A percentile compares a stretch with the other conserved stretches of the same genome.
phyloP scores from a whole-genome alignment of 805 yeast genomes.

The Yarrowia sp. region DNA sequence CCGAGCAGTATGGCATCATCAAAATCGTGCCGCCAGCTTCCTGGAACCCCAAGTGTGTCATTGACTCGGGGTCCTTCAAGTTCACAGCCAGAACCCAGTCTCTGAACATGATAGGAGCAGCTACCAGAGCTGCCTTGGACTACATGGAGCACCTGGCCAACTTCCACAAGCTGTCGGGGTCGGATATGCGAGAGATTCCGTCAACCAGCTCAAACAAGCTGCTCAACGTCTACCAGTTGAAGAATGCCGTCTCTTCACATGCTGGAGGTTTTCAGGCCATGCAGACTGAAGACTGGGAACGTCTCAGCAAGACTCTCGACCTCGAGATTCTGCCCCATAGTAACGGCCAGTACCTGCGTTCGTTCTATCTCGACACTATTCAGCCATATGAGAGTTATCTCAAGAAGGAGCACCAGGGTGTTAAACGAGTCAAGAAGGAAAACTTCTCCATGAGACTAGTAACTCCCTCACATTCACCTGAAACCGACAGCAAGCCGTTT shows the following conservation, averaged over 20 bases:
- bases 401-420: background rate
- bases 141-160: conserved; percentile 39
- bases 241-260: conserved; percentile 34
- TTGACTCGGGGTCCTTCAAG: conserved; percentile 39
- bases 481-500: background rate
- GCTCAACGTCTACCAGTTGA: conserved; percentile 38
- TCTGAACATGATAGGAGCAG: conserved; percentile 40
- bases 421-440: conserved; percentile 1
- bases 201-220: conserved; percentile 32
- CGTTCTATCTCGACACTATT: conserved; percentile 19
- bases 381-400: conserved; percentile 37
- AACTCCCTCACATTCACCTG: conserved; percentile 16
- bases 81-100: conserved; percentile 41
- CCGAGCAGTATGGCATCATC: conserved; percentile 66
- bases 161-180: conserved; percentile 37
- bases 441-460: conserved; percentile 16
- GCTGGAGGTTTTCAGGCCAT: conserved; percentile 30
- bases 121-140: conserved; percentile 38
- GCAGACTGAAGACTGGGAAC: conserved; percentile 13
- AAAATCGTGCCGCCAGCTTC: conserved; percentile 63
- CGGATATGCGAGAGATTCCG: conserved; percentile 33
- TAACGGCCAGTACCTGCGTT: conserved; percentile 7
- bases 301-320: conserved; percentile 3
- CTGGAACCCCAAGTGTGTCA: conserved; percentile 44
- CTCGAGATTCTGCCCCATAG: conserved; percentile 12